Evolutionary conservation across 371 early-diverging fungal species (phyloP).

Genomic region (Mortierella sp.): DNA sequence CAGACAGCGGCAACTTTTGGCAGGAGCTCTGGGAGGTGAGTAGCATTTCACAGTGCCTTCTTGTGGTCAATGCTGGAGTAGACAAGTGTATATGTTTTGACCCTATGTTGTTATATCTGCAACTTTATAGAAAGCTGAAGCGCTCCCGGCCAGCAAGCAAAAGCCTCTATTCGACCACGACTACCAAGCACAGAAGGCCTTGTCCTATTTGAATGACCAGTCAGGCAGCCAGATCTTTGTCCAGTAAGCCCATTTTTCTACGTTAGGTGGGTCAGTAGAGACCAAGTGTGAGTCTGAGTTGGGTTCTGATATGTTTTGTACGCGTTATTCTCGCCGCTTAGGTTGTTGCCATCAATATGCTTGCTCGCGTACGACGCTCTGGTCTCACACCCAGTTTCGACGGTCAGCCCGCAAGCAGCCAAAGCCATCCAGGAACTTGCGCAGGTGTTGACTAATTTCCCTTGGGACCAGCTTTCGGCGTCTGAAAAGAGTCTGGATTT

Average conservation of each 20-base stretch:
- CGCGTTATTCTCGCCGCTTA: constrained; percentile 12
- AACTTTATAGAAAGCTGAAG: constrained; percentile 62
- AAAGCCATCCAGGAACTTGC: constrained; percentile 63
- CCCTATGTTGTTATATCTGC: not conserved
- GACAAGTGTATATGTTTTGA: not conserved
- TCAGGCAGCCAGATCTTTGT: constrained; percentile 74
- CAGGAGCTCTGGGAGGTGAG: constrained; percentile 85
- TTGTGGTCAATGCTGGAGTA: not conserved
- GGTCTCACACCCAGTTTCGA: constrained; percentile 70
- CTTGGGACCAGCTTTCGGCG: constrained; percentile 63
- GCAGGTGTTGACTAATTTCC: constrained; percentile 58
- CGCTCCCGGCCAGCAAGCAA: constrained; percentile 80
- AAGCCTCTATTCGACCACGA: constrained; percentile 82
- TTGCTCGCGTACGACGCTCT: constrained; percentile 84
- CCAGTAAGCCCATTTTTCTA: constrained; percentile 59
- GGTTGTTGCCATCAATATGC: constrained; percentile 80
- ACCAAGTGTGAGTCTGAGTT: no score
- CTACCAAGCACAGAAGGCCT: constrained; percentile 69
- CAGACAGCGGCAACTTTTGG: constrained; percentile 87
- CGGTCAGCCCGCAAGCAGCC: constrained; percentile 62
- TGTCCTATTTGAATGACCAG: constrained; percentile 79
- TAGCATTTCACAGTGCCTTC: not conserved
- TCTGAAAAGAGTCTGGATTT: constrained; percentile 43
- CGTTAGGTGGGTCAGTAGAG: not conserved
- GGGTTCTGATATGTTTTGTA: not conserved